Evolutionary conservation across 2,329 filamentous ascomycete species (phyloP), one percentile per base, ranked within the genome.

Genomic region (Aspergillus pseudoterreus): DNA sequence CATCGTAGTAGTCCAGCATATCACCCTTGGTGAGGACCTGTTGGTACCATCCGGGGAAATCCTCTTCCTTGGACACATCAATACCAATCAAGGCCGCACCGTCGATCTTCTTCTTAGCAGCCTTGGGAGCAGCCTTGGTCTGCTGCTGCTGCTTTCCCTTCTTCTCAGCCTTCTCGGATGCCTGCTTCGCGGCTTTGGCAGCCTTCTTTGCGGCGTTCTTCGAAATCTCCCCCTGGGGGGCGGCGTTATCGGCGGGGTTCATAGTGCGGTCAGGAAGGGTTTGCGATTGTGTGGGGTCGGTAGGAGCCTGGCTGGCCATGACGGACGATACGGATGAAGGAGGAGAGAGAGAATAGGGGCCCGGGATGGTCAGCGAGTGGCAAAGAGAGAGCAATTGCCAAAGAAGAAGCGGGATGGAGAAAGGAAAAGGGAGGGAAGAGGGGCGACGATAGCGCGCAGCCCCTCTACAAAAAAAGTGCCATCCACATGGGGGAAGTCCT

Each of bases 1-100:
- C 92, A 75, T 96, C 88, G 67, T 96, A 97, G 82, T 96, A 99
- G 67, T 96, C 92, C 64, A 97, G 86, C 87, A 99, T 89, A 71
- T 96, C 90, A 63, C 90, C 90, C 82, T 99, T 99, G 67, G 92
- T 85, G 51, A 99, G 87, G 55, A 97, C 89, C 75, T 99, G 92
- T 75, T 96, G 90, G 75, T 99, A 99, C 94, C 94, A 99, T 73
- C 86, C 85, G 46, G 90, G 81, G 70, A 99, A 94, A 75, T 97
- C 90, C 44, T 88, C 86, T 45, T 86, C 79, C 75, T 96, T 97
- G 57, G 82, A 81, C 54, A 88, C 84, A 57, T 92, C 94, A 65
- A 96, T 96, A 58, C 92, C 92, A 63, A 94, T 95, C 59, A 95
- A 69, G 48, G 81, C 82, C 47, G 81, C 79, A 44, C 81, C 82